Evolutionary conservation across 148 eudicot species (phyloP).

Genomic region (Vaccinium corymbosum): DNA sequence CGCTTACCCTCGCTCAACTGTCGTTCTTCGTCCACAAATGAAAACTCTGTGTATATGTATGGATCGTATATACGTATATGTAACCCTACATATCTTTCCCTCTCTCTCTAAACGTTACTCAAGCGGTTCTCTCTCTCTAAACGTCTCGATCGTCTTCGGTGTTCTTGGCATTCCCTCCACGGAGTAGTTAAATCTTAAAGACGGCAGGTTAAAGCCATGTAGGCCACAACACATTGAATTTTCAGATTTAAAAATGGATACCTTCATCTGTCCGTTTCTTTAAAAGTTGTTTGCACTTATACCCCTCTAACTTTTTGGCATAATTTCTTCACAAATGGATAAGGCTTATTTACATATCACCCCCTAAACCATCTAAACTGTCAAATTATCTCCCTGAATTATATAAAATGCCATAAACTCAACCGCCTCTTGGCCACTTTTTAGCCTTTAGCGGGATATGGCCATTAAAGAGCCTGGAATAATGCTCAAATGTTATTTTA

Average conservation of each 20-base stretch:
- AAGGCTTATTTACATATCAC: too few species aligned
- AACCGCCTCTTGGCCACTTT: too few species aligned
- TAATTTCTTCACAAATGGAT: background rate
- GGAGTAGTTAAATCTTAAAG: background rate
- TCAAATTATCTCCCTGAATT: too few species aligned
- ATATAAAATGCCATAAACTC: too few species aligned
- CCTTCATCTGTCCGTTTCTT: background rate
- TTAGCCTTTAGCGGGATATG: too few species aligned
- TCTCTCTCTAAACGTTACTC: background rate
- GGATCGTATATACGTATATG: background rate
- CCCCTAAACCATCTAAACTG: too few species aligned
- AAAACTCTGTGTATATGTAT: background rate
- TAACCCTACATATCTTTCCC: background rate
- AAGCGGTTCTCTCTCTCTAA: background rate
- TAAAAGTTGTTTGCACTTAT: background rate
- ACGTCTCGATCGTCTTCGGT: conserved; percentile 5
- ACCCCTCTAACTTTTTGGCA: conserved; percentile 1
- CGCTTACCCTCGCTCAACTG: background rate
- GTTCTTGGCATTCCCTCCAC: conserved; percentile 13
- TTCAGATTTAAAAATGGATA: background rate
- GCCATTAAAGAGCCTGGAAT: too few species aligned
- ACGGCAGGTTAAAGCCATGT: background rate
- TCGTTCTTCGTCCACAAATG: background rate
- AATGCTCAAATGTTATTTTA: too few species aligned
- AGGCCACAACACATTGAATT: conserved; percentile 8